Evolutionary conservation across 2,329 filamentous ascomycete species (phyloP), one percentile per base, ranked within the genome.

Genomic region (Fusarium beomiforme): DNA sequence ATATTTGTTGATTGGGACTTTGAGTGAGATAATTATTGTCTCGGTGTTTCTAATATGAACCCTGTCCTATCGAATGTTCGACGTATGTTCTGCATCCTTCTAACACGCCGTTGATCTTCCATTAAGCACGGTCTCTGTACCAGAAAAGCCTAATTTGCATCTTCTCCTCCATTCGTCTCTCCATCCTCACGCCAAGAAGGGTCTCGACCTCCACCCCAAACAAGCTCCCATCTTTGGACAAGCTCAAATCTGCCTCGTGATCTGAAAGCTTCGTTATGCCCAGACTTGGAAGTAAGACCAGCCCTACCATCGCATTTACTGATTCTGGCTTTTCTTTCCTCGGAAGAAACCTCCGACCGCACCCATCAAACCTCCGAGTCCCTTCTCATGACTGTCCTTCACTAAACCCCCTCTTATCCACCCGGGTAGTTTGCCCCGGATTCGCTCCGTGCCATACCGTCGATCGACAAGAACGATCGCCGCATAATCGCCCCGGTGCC

Each of bases 401-500:
- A 85, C 81, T 79, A 97, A 81, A 37, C 92, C 93, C 14, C 86
- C 88, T 72, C 87, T 87, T 76, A 99, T 98, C 96, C 96, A 99
- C 2, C 88, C 90, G 0, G 96, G 96, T 72, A 99, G 81, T 82
- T 98, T 98, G 26, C 81, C 83, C 74, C 89, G 88, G 67, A 98
- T 94, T 58, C 92, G 87, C 51, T 89, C 85, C 31, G 87, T 89
- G n/a, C 86, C 88, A 81, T 96, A 99, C 55, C 96, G 86, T 70
- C 88, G 85, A 81, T 99, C 96, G 36, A 96, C 84, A 78, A 99
- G 87, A 61, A 98, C 82, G 70, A 99, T 98, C 19, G 92, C 91
- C 8, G 96, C 96, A 81, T 97, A 98, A 81, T 99, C 96, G 26
- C 88, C 89, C 59, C 87, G 88, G 79, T 99, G 96, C 49, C 96